These are phyloP conservation scores for Remersonia thermophila DNA, from an alignment of 2,329 filamentous ascomycete genomes.

Conservation along the genomic window DNA sequence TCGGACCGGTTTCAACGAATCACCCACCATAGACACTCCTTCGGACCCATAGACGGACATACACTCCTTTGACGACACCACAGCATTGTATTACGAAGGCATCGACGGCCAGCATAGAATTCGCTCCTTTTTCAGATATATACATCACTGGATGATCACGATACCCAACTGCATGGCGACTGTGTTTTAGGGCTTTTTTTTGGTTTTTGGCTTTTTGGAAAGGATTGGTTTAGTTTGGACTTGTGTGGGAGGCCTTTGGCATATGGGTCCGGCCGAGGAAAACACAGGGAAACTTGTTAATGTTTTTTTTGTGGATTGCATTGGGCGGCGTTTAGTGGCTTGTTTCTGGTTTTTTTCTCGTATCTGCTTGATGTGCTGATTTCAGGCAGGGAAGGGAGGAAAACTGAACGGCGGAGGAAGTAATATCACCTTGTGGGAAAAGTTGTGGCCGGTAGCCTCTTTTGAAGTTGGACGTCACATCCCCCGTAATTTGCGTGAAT, in stretches of 20 bases:
- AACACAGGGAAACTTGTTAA: slow-evolving; percentile 5
- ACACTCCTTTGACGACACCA: slow-evolving; percentile 17
- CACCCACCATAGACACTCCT: slow-evolving; percentile 14
- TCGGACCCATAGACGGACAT: not conserved
- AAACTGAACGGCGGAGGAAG: too few species aligned
- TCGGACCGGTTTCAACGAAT: slow-evolving; percentile 7
- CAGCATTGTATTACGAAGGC: slow-evolving; percentile 27
- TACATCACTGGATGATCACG: slow-evolving; percentile 23
- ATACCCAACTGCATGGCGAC: slow-evolving; percentile 46
- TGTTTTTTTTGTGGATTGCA: slow-evolving; percentile 7
- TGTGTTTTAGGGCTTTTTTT: slow-evolving; percentile 24
- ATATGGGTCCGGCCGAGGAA: slow-evolving; percentile 2
- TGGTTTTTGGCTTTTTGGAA: not conserved
- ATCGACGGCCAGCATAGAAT: slow-evolving; percentile 24
- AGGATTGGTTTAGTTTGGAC: not conserved
- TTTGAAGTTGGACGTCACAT: too few species aligned
- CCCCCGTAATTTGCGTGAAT: too few species aligned
- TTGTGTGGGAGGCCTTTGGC: slow-evolving; percentile 5
- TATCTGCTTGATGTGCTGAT: too few species aligned
- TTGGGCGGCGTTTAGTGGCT: slow-evolving; percentile 12
- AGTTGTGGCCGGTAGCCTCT: too few species aligned
- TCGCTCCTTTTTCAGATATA: slow-evolving; percentile 31
- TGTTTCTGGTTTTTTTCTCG: not conserved
- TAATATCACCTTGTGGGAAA: too few species aligned
- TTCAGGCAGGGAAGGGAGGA: too few species aligned